Percentiles rank a stretch among this genome's conserved stretches.
phyloP scores from a whole-genome alignment of 2,329 filamentous ascomycete species.

The Colletotrichum scovillei region DNA sequence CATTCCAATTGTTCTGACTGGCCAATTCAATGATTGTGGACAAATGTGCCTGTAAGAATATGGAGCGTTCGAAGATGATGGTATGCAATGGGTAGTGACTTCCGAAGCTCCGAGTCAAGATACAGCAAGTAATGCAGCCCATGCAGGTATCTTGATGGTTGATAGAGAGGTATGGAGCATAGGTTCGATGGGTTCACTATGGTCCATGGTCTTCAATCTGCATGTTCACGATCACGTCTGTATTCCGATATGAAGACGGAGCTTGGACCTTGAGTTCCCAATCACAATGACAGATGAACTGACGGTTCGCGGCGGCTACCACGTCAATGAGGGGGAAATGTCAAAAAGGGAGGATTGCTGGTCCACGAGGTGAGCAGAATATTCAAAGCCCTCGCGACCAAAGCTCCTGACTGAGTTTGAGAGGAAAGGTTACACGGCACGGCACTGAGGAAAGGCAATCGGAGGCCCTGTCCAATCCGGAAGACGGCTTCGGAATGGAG shows the following conservation, averaged over 20 bases:
- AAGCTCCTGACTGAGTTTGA: no score
- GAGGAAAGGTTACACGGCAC: no score
- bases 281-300: not conserved
- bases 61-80: not conserved
- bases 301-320: not conserved
- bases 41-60: not conserved
- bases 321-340: not conserved
- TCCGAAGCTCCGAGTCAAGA: not conserved
- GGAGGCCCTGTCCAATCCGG: not conserved
- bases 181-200: not conserved
- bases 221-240: no score
- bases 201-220: not conserved
- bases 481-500: not conserved
- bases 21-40: not conserved
- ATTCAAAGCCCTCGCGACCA: no score
- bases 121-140: not conserved
- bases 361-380: not conserved
- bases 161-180: not conserved
- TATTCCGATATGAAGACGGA: not conserved
- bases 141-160: not conserved
- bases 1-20: not conserved
- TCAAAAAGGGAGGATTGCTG: not conserved
- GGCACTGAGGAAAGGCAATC: not conserved
- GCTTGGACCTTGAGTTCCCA: not conserved
- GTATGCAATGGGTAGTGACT: not conserved